Base-by-base conservation (phyloP, 306 rosid species). In the Glycine latifolia region DNA sequence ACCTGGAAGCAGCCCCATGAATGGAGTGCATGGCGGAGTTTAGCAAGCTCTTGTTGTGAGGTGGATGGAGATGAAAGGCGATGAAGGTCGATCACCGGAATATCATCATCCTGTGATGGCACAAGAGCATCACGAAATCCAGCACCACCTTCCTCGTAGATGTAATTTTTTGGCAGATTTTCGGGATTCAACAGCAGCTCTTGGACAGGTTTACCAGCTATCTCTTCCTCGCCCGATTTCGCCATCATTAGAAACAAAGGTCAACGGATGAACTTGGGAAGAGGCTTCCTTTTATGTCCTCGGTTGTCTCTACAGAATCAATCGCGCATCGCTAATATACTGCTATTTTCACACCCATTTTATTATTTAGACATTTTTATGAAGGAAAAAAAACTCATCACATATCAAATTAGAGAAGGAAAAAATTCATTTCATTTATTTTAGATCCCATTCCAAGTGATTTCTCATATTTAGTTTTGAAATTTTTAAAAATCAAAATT, bases 1-100 rank as follows among this genome's bases (percentile, higher is more conserved):
- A 87, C 91, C 88, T 86, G 91, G 61, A 86, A 83, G 66, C 84
- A 88, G 61, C 89, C 91, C 86, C 85, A 88, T 41, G 87, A 55
- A 68, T 35, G 47, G 78, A 39, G 44, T 39, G 44, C 44, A 39
- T 39, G 44, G 44, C 7, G 44, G 44, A 88, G 86, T 61, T 86
- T 88, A 3, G 39, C 39, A 50, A 78, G 82, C 55, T 87, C 88
- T 1, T 69, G 77, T 16, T 33, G 58, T 12, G 77, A 33, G 9
- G 77, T 2, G 0, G 71, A 16, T 12, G 83, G 69, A 67, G 86
- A 81, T 1, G 52, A 39, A 48, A 88, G 85, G 44, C 39, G 79
- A 50, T 43, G 12, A 75, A 88, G 59, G 63, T 88, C 87, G 46
- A 88, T 1, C 0, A 88, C 66, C 1, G 91, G 91, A 83, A 88